A percentile compares a stretch with the other conserved stretches of the same genome.
Evolutionary conservation across 2,329 filamentous ascomycete genomes (phyloP).

Genomic region (Botryotinia globosa): DNA sequence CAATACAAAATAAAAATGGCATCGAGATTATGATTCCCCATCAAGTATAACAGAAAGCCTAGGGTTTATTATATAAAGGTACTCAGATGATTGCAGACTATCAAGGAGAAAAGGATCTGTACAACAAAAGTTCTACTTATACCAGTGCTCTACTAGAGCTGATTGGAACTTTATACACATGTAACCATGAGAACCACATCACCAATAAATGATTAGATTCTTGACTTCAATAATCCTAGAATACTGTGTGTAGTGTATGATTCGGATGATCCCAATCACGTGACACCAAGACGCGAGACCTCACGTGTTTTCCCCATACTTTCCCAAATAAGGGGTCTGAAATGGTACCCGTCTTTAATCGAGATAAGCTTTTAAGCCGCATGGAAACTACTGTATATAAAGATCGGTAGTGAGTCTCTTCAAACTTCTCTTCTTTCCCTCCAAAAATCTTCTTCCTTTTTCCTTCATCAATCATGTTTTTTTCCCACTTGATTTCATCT

Average conservation of each 20-base stretch:
- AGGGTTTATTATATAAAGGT: rapidly evolving
- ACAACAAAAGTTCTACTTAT: no score
- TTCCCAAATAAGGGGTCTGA: constrained; percentile 10
- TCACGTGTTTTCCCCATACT: constrained; percentile 19
- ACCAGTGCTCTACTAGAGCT: no score
- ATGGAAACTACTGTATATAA: constrained; percentile 16
- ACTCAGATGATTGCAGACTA: background rate
- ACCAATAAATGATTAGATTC: background rate
- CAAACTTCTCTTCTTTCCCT: background rate
- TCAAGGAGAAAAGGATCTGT: no score
- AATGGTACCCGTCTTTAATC: constrained; percentile 15
- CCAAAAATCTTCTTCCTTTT: background rate
- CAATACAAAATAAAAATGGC: background rate
- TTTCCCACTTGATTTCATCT: constrained; percentile 4
- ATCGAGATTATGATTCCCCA: background rate
- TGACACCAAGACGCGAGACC: background rate
- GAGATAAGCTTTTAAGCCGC: constrained; percentile 32
- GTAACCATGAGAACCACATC: background rate
- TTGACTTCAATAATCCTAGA: background rate
- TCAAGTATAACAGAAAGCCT: background rate
- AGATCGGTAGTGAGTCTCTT: constrained; percentile 18
- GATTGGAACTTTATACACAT: no score
- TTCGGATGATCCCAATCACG: background rate
- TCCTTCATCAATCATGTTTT: background rate
- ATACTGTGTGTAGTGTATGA: no score